Evolutionary conservation across 1,284 basidiomycete genomes (phyloP), one percentile per base, ranked within the genome.

Genomic region (Somion occarium): DNA sequence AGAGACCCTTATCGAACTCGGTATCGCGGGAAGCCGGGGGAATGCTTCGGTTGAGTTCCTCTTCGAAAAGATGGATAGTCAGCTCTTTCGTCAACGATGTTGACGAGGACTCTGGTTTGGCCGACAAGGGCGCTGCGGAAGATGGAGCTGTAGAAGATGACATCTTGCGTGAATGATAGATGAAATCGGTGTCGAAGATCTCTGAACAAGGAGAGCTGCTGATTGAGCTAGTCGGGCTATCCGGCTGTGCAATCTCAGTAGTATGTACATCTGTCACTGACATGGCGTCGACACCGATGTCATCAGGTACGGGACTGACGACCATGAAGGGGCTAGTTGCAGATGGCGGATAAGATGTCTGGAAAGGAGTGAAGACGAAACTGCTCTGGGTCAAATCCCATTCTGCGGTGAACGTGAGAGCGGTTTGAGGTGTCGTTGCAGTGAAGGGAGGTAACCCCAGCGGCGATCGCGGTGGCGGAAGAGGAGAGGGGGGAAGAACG

Each of bases 321-420:
- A 56, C 44, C 26, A 53, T 47, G 12, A 50, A 50, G 2, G 57
- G 20, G 39, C 55, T 59, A 5, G 53, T 44, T 2, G 59, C 49
- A 2, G 60, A 49, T 12, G 53, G 53, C 1, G 59, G 54, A 20
- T 49, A 52, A 2, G 49, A 43, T 4, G 57, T 34, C 24, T 53
- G 44, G 42, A 64, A 53, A 12, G 64, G 63, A 15, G 62, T 63
- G 53, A 67, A 62, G 20, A 67, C 53, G 47, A 65, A 64, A 39
- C 61, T 59, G 38, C 59, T 57, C 3, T 64, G 57, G 3, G 56
- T 56, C 34, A 57, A 53, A 48, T 65, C 63, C 62, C 62, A 64
- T 46, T 67, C 65, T 11, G 65, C 65, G 2, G 65, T 67, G 50
- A 67, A 67, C 20, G 65, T 64, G 49, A 64, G 59, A 13, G 62